A percentile compares a stretch with the other conserved stretches of the same genome.
phyloP scores from a whole-genome alignment of 2,329 filamentous ascomycete genomes.

The Cytospora leucostoma region DNA sequence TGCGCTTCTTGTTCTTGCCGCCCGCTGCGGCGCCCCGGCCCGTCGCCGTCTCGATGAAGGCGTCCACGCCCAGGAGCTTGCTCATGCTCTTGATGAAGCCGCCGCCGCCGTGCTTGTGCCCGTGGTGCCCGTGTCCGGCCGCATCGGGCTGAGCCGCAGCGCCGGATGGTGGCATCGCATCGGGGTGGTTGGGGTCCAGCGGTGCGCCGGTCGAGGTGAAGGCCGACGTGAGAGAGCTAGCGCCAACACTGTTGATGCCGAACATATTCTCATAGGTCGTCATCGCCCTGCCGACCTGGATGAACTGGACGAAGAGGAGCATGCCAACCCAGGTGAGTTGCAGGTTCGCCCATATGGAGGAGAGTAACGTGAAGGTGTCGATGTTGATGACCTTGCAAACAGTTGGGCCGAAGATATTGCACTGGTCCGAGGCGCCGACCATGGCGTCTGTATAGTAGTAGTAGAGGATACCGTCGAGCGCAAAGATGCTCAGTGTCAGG shows the following conservation, averaged over 20 bases:
- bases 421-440: conserved; percentile 55
- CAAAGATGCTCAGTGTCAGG: conserved; percentile 72
- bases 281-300: conserved; percentile 88
- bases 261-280: conserved; percentile 98
- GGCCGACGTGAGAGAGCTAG: conserved; percentile 64
- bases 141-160: conserved; percentile 51
- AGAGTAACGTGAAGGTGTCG: conserved; percentile 80
- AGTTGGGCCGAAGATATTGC: conserved; percentile 72
- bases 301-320: conserved; percentile 89
- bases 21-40: conserved; percentile 71
- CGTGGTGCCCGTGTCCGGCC: conserved; percentile 42
- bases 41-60: conserved; percentile 89
- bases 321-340: conserved; percentile 97
- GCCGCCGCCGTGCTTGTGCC: conserved; percentile 47
- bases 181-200: conserved; percentile 66
- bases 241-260: conserved; percentile 64
- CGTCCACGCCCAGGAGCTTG: conserved; percentile 84
- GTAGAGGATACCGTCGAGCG: conserved; percentile 72
- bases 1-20: conserved; percentile 51
- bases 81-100: conserved; percentile 79
- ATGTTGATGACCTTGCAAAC: conserved; percentile 77
- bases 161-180: conserved; percentile 49
- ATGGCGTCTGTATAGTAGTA: conserved; percentile 67
- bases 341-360: conserved; percentile 76
- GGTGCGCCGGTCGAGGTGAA: conserved; percentile 78